phyloP scores from a whole-genome alignment of 441 rosid genomes.

The Raphanus hybrid region DNA sequence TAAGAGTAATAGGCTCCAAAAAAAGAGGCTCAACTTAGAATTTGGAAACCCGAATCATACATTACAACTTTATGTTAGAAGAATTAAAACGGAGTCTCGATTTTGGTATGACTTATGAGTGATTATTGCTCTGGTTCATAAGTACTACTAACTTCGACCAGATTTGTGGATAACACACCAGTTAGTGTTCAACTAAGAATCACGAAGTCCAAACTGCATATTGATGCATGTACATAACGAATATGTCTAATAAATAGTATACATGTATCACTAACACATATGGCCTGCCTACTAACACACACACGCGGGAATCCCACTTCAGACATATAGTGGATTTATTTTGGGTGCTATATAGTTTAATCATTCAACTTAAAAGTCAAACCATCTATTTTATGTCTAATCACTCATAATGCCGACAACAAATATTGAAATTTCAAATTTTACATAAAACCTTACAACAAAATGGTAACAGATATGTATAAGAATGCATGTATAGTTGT shows the following conservation, averaged over 20 bases:
- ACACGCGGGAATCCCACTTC: not conserved
- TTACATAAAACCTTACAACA: too few species aligned
- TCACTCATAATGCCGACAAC: constrained; percentile 10
- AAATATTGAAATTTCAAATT: not conserved
- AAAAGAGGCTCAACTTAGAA: not conserved
- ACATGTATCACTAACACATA: too few species aligned
- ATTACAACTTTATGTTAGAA: not conserved
- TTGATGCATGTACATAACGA: not conserved
- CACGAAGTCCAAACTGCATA: not conserved
- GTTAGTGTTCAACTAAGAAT: not conserved
- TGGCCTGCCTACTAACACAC: too few species aligned
- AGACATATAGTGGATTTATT: not conserved
- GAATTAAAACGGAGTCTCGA: not conserved
- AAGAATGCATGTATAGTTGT: too few species aligned
- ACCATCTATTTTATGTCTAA: constrained; percentile 11
- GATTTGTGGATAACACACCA: not conserved
- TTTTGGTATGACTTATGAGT: not conserved
- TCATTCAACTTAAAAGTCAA: constrained; percentile 17
- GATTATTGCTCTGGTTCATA: not conserved
- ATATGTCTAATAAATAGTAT: not conserved
- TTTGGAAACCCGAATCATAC: constrained; percentile 1
- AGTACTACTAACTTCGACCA: not conserved
- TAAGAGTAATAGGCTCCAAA: not conserved
- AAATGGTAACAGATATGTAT: too few species aligned
- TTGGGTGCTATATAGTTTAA: not conserved